These are phyloP conservation scores for Erigeron canadensis DNA, from an alignment of 129 eudicot species.

Conservation along the genomic window DNA sequence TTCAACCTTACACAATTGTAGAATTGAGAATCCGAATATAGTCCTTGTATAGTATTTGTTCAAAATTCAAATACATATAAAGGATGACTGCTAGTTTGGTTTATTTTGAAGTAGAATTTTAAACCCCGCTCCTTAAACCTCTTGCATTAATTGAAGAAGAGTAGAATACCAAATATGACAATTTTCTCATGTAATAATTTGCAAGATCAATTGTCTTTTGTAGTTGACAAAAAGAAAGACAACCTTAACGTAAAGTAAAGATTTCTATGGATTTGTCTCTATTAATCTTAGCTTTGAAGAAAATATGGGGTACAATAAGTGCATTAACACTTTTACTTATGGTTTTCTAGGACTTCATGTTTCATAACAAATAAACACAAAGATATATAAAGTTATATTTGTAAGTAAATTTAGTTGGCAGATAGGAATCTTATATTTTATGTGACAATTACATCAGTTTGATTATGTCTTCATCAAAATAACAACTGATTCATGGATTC, in stretches of 20 bases:
- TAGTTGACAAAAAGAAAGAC: neutral
- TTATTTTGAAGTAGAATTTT: neutral
- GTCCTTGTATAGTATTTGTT: too few species aligned
- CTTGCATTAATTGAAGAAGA: neutral
- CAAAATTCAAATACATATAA: too few species aligned
- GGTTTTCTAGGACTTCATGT: neutral
- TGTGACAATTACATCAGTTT: too few species aligned
- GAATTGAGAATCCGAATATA: too few species aligned
- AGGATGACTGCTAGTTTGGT: too few species aligned
- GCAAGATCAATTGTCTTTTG: constrained; percentile 1
- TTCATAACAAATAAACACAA: neutral
- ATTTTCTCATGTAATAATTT: neutral
- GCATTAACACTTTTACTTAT: neutral
- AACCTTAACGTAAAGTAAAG: constrained; percentile 16
- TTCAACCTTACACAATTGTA: too few species aligned
- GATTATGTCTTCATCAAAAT: too few species aligned
- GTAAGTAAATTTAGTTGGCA: too few species aligned
- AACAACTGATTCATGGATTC: too few species aligned
- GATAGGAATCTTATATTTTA: too few species aligned
- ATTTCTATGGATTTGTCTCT: neutral
- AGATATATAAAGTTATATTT: too few species aligned
- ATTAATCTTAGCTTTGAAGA: constrained; percentile 8
- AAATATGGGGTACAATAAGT: neutral
- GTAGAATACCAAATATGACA: too few species aligned
- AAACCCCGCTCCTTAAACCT: neutral